These are phyloP conservation scores for Hypoxylon sp. DNA, from an alignment of 2,329 filamentous ascomycete species.

Conservation along the genomic window DNA sequence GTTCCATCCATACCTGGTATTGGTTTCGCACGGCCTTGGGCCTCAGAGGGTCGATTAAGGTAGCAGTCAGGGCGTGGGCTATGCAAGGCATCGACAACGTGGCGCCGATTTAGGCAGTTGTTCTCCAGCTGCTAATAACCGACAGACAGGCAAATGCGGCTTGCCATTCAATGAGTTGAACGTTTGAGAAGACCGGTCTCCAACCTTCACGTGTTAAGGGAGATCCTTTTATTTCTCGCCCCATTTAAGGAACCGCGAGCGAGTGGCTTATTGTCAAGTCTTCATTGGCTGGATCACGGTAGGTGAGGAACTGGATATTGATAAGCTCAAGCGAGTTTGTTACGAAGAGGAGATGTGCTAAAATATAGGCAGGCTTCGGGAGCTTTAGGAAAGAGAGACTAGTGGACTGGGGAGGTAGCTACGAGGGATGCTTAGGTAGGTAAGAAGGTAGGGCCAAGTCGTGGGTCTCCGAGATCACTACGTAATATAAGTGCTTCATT, in stretches of 20 bases:
- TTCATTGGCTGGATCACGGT: constrained; percentile 2
- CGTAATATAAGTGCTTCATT: constrained; percentile 25
- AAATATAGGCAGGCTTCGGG: constrained; percentile 20
- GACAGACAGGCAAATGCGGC: constrained; percentile 13
- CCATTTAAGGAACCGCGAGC: constrained; percentile 21
- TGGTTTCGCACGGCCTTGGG: constrained; percentile 9
- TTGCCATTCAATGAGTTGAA: constrained; percentile 18
- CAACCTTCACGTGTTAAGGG: constrained; percentile 15
- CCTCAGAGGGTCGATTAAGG: constrained; percentile 15
- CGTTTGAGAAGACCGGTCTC: constrained; percentile 3
- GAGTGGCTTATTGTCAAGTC: constrained; percentile 10
- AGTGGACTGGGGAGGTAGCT: not conserved
- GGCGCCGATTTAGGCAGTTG: constrained; percentile 8
- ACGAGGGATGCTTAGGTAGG: constrained; percentile 1
- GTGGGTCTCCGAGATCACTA: constrained; percentile 24
- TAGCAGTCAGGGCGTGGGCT: constrained; percentile 3
- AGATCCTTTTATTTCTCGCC: not conserved
- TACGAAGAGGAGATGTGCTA: constrained; percentile 20
- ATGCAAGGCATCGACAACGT: constrained; percentile 22
- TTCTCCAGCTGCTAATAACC: not conserved
- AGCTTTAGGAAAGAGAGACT: constrained; percentile 3
- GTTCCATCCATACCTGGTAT: constrained; percentile 47
- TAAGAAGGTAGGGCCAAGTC: constrained; percentile 10
- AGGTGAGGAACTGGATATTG: not conserved
- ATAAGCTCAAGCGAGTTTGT: constrained; percentile 19